phyloP scores from a whole-genome alignment of 164 flowering plant species.

The Tetrastigma voinierianum region DNA sequence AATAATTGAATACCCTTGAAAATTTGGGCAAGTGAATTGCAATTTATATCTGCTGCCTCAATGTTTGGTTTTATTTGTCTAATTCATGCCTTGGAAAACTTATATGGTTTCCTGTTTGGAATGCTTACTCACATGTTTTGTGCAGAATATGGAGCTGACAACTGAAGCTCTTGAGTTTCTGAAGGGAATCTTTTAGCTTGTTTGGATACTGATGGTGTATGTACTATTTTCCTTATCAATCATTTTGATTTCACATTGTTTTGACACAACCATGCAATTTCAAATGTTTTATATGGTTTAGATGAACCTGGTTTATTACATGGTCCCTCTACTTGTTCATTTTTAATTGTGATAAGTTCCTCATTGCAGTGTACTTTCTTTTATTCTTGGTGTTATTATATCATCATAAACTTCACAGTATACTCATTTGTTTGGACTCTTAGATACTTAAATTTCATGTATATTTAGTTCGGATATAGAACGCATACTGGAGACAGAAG shows the following conservation, averaged over 20 bases:
- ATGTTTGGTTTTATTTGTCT: not conserved
- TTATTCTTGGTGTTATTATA: no score
- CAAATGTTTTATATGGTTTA: not conserved
- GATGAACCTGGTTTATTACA: not conserved
- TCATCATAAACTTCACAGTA: no score
- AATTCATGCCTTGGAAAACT: no score
- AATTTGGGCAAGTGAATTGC: not conserved
- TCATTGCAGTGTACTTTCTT: no score
- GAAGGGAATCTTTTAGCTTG: constrained; percentile 47
- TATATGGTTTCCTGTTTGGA: not conserved
- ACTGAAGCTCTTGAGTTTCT: constrained; percentile 74
- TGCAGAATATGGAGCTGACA: constrained; percentile 89
- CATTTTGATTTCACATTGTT: not conserved
- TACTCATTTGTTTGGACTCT: no score
- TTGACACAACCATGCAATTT: no score
- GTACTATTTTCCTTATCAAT: constrained; percentile 18
- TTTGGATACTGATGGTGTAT: constrained; percentile 70
- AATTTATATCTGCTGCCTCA: not conserved
- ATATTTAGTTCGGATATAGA: no score
- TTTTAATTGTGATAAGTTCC: no score
- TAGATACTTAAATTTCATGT: no score
- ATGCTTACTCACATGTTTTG: constrained; percentile 7
- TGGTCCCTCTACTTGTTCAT: no score
- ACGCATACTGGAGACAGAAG: no score
- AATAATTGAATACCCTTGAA: not conserved